Conservation (phyloP, 805 yeast genomes). For the Ogataea allantospora region DNA sequence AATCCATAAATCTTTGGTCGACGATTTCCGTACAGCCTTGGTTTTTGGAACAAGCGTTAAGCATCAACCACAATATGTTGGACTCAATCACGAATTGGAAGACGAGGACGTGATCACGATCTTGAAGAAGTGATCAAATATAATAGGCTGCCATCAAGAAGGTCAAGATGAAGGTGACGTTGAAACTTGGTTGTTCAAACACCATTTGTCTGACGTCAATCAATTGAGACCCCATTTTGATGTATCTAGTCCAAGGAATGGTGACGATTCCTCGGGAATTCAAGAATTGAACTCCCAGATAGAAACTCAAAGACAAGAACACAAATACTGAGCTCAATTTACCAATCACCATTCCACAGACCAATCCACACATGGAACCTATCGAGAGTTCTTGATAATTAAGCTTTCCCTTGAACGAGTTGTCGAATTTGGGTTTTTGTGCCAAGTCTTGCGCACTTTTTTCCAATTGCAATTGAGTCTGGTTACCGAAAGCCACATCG, state of each 20-base stretch:
- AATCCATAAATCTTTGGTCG: conserved; percentile 91
- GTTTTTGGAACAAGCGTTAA: conserved; percentile 94
- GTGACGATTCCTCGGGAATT: conserved; percentile 51
- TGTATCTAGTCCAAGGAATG: conserved; percentile 40
- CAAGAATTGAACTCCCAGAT: conserved; percentile 50
- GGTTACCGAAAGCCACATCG: conserved; percentile 20
- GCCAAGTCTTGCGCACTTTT: conserved; percentile 13
- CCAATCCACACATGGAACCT: conserved; percentile 62
- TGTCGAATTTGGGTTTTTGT: conserved; percentile 29
- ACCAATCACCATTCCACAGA: conserved; percentile 59
- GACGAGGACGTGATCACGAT: conserved; percentile 98
- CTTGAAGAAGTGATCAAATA: conserved; percentile 56
- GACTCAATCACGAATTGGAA: conserved; percentile 74
- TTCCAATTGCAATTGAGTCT: conserved; percentile 11
- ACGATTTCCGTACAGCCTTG: conserved; percentile 88
- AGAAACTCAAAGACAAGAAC: conserved; percentile 45
- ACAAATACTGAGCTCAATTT: conserved; percentile 56
- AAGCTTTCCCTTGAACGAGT: conserved; percentile 45
- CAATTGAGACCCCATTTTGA: conserved; percentile 36
- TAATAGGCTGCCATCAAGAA: conserved; percentile 63
- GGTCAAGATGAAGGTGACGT: conserved; percentile 50
- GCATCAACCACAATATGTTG: conserved; percentile 97
- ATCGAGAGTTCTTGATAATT: conserved; percentile 61
- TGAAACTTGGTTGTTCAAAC: conserved; percentile 61
- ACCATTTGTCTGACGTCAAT: conserved; percentile 51